Evolutionary conservation across 331 rosid species (phyloP), one percentile per base, ranked within the genome.

Genomic region (Rhamnella rubrinervis): DNA sequence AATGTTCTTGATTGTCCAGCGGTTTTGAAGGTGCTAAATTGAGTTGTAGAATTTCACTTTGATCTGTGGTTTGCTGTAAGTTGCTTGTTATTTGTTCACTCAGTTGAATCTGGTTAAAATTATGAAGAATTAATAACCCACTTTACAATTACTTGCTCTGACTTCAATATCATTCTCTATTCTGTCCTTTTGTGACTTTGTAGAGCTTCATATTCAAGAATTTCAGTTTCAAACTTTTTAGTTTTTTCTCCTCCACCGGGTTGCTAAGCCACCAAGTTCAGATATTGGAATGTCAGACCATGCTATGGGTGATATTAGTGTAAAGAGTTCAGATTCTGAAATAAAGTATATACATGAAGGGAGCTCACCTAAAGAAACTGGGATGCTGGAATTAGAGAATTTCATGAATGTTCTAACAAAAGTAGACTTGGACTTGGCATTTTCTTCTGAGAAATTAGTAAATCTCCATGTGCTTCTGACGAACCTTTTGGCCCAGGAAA

Each of bases 391-490:
- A 68, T 55, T 84, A 53, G 95, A 85, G 81, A 63, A 67, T 28
- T 80, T 83, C 46, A 69, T 75, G 79, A 87, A 89, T 81, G 82
- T 82, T 66, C 72, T 95, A 74, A 79, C 80, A 16, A 86, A 83
- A 75, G 71, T 91, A 63, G 99, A 89, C 80, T 80, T 89, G 80
- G 84, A 89, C 80, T 77, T 95, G 81, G 93, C 93, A 25, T 89
- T 83, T 89, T 86, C 81, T 69, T 88, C 96, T 0, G 96, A 91
- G 84, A 95, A 89, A 79, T 80, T 87, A 51, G 85, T 83, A 83
- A 95, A 87, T 84, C 83, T 91, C 74, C 91, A 87, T 73, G 81
- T 76, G 49, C 93, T 88, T 65, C 78, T 78, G 77, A 71, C 89
- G 82, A 73, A 82, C 78, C 80, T 91, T 58, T 76, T 85, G 77